These are phyloP conservation scores for Danielia reshetovae DNA, from an alignment of 805 yeast species.

Conservation along the genomic window DNA sequence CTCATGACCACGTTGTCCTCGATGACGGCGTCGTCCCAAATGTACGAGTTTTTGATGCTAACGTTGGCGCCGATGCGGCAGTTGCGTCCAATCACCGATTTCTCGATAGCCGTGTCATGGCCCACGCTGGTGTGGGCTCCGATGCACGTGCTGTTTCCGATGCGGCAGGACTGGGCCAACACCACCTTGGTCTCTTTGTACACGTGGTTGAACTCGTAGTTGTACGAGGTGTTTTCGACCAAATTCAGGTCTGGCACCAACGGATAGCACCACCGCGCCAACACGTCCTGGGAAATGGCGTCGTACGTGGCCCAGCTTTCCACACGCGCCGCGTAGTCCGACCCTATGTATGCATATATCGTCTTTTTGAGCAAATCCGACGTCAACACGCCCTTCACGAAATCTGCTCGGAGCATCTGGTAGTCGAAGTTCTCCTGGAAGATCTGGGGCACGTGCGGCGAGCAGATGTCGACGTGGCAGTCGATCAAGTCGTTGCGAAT, in stretches of 20 bases:
- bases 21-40: conserved; percentile 81
- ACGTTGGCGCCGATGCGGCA: conserved; percentile 83
- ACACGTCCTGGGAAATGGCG: conserved; percentile 82
- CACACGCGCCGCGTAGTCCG: conserved; percentile 88
- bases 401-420: conserved; percentile 80
- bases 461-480: conserved; percentile 93
- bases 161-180: conserved; percentile 86
- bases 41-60: conserved; percentile 64
- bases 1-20: conserved; percentile 59
- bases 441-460: conserved; percentile 90
- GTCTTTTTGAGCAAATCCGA: conserved; percentile 88
- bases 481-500: conserved; percentile 92
- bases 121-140: conserved; percentile 78
- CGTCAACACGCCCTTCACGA: conserved; percentile 84
- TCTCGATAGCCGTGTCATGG: conserved; percentile 60
- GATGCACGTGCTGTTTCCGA: conserved; percentile 76
- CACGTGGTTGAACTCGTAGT: conserved; percentile 78
- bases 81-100: conserved; percentile 80
- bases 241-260: conserved; percentile 83
- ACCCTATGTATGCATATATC: conserved; percentile 80
- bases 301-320: conserved; percentile 92
- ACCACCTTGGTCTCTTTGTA: conserved; percentile 88
- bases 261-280: conserved; percentile 92
- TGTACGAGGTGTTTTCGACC: conserved; percentile 64
- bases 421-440: conserved; percentile 97